phyloP scores from a whole-genome alignment of 208 protist genomes.

The Acanthamoeba royreba region DNA sequence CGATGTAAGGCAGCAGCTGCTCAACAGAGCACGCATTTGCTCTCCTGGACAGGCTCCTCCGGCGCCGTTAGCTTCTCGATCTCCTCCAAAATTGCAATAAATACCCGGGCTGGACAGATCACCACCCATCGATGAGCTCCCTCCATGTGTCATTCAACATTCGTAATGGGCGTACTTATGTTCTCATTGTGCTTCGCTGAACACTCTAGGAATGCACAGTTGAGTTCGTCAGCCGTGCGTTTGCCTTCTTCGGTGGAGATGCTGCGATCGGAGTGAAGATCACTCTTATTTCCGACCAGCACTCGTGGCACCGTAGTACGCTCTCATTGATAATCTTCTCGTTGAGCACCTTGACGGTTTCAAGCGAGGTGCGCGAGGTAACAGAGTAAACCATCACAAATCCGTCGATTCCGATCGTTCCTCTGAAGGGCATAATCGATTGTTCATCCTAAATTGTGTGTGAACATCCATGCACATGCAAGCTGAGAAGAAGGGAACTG shows the following conservation, averaged over 20 bases:
- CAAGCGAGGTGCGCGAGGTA: slow-evolving; percentile 65
- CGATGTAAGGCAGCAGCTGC: too few relatives aligned
- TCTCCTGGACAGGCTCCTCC: background rate
- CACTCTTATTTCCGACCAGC: slow-evolving; percentile 79
- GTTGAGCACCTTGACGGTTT: slow-evolving; percentile 77
- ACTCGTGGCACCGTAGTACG: slow-evolving; percentile 68
- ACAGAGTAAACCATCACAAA: slow-evolving; percentile 83
- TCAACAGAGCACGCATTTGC: background rate
- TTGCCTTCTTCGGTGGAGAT: slow-evolving; percentile 60
- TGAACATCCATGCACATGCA: too few relatives aligned
- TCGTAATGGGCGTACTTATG: background rate
- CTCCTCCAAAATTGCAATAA: slow-evolving; percentile 17
- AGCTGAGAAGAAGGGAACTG: background rate
- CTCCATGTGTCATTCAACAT: background rate
- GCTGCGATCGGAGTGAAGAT: slow-evolving; percentile 63
- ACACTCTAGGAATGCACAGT: slow-evolving; percentile 73
- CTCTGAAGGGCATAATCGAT: slow-evolving; percentile 75
- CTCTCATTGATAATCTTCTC: slow-evolving; percentile 75
- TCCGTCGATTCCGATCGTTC: slow-evolving; percentile 78
- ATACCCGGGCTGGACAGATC: background rate
- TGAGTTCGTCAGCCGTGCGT: slow-evolving; percentile 65
- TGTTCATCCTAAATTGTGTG: slow-evolving; percentile 77
- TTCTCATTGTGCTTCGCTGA: slow-evolving; percentile 77
- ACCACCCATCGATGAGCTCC: background rate
- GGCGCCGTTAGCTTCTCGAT: slow-evolving; percentile 35